Evolutionary conservation across 2,329 filamentous ascomycete genomes (phyloP).

Genomic region (Helotiales sp.): DNA sequence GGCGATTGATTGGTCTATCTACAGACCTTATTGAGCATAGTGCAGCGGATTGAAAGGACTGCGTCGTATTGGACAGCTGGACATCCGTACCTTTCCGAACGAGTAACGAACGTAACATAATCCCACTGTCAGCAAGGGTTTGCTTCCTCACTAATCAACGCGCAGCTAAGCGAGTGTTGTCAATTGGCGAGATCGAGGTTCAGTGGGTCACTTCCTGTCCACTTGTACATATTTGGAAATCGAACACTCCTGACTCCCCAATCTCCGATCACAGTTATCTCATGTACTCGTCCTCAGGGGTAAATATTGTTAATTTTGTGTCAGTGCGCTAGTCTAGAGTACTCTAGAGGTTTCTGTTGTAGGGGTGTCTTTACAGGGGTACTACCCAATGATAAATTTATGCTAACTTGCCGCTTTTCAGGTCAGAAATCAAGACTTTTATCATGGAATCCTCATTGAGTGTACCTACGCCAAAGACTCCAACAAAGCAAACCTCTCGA

Average conservation of each 20-base stretch:
- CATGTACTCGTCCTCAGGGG: too few species aligned
- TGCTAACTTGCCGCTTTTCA: too few species aligned
- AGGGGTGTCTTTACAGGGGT: too few species aligned
- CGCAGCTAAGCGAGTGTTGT: background rate
- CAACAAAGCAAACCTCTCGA: too few species aligned
- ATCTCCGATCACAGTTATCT: background rate
- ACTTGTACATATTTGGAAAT: background rate
- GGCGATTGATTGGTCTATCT: background rate
- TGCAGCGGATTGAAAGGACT: background rate
- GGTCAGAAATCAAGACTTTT: too few species aligned
- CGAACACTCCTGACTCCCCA: background rate
- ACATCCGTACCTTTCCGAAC: background rate
- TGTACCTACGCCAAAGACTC: too few species aligned
- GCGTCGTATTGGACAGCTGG: background rate
- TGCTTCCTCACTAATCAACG: background rate
- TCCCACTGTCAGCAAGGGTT: slow-evolving; percentile 5
- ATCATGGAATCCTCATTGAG: too few species aligned
- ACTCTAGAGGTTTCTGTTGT: too few species aligned
- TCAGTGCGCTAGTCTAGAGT: too few species aligned
- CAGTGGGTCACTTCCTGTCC: background rate
- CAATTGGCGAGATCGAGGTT: background rate
- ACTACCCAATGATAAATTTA: too few species aligned
- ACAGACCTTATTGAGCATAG: slow-evolving; percentile 9
- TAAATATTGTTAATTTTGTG: too few species aligned
- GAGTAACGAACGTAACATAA: slow-evolving; percentile 2